These are phyloP conservation scores for Candida verbasci DNA, from an alignment of 805 yeast genomes.

Conservation along the genomic window DNA sequence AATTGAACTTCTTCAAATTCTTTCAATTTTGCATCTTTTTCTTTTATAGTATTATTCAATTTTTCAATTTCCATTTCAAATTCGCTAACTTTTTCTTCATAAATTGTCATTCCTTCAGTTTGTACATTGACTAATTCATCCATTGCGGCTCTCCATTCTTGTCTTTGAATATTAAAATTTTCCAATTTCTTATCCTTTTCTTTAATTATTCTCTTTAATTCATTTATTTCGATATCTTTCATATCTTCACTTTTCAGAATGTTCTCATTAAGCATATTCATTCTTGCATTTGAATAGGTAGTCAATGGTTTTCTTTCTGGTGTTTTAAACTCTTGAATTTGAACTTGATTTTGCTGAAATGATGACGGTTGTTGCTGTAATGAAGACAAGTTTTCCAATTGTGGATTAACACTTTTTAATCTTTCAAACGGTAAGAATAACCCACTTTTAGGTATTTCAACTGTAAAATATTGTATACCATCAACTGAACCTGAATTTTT, in stretches of 20 bases:
- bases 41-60: conserved; percentile 11
- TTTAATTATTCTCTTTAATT: conserved; percentile 9
- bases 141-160: conserved; percentile 55
- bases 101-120: conserved; percentile 49
- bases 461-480: conserved; percentile 66
- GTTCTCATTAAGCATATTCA: conserved; percentile 5
- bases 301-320: conserved; percentile 4
- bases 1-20: background rate
- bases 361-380: background rate
- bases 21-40: background rate
- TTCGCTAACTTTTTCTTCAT: conserved; percentile 42
- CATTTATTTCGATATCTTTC: conserved; percentile 22
- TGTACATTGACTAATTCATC: conserved; percentile 53
- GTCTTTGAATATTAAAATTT: conserved; percentile 51
- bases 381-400: background rate
- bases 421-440: conserved; percentile 63
- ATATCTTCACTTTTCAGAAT: conserved; percentile 1
- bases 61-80: conserved; percentile 39
- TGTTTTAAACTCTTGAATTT: too few species aligned
- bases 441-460: conserved; percentile 63
- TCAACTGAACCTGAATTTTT: conserved; percentile 82
- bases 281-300: conserved; percentile 3
- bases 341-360: too few species aligned
- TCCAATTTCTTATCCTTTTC: conserved; percentile 41
- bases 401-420: conserved; percentile 30